Base-by-base conservation (phyloP, 1,139 yeast genomes). In the Zygoascus hellenicus region DNA sequence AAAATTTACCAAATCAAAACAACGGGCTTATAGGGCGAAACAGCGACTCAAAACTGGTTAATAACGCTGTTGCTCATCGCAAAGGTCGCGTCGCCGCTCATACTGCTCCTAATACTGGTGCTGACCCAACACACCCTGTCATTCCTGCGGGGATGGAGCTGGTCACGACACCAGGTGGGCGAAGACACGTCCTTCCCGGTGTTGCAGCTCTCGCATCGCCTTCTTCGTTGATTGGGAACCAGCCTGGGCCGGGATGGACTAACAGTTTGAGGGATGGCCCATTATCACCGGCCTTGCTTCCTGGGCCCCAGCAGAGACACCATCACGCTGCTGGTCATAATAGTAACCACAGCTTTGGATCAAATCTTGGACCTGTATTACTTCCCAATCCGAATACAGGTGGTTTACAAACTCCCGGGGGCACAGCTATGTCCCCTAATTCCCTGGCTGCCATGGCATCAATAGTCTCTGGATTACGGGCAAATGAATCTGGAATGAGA, bases 151-250 rank as follows among this genome's bases (percentile, higher is more conserved):
- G 37, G 31, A 14, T 37, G 9, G 51, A 48, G 42, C 47, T 56
- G 1, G 48, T 58, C 5, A 56, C 59, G 6, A 61, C 65, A 9
- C 65, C 66, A 1, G 65, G 64, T 11, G 65, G 65, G n/a, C 48
- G 60, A 33, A 47, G 63, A 9, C 60, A 58, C 37, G 48, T 61
- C 13, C 53, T 66, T 7, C 70, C 69, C 2, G 70, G 70, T 0
- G 60, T 66, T n/a, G 62, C 67, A 15, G 59, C 63, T 14, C 54
- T 66, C 26, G 54, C 66, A 7, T 65, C 69, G 2, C 70, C 70
- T 5, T 54, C 61, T 13, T 59, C 68, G 4, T 52, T 63, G 19
- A 16, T 59, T 5, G 51, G 62, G 2, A 54, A 54, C 34, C 54
- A 54, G 4, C 43, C 41, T 40, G 42, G 46, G 30, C 42, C 43